Evolutionary conservation across 768 basidiomycete genomes (phyloP), one percentile per base, ranked within the genome.

Genomic region (Daedaleopsis nitida): DNA sequence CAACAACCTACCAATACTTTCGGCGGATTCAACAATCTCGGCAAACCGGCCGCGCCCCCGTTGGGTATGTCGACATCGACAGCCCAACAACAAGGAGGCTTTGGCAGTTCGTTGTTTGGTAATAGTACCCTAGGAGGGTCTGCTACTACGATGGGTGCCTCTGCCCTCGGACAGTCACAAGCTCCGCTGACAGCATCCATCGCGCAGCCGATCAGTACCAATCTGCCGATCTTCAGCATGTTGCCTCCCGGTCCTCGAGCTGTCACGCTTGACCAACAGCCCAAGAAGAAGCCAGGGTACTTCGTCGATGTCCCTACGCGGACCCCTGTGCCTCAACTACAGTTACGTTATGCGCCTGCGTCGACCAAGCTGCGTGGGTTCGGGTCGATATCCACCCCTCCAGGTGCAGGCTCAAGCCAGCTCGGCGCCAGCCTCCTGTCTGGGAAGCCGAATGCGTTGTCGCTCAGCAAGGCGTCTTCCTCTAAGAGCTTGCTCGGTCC

Each of bases 161-260:
- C 70, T 48, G 74, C 76, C 56, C 75, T 78, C n/a, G 83, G 51
- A 32, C 65, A 66, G 38, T 67, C 66, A 12, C 73, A 71, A 74
- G 85, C 85, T 39, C 73, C 81, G 0, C 77, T 96, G 55, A 90
- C 88, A 10, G 91, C 94, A 1, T 95, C 95, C 19, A 92, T 98
- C 69, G 88, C 91, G 27, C 91, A 96, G 72, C 92, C 92, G 9
- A 87, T 94, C 64, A 84, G 83, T 35, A 79, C 84, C 52, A 87
- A 88, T 62, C 72, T 91, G 54, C 87, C 87, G 5, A 87, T 90
- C 53, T 92, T 88, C 71, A 85, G 83, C 55, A 80, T 92, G 81
- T 83, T 92, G 35, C 87, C 88, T 21, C 83, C 88, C 13, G 85
- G 87, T 42, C 89, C 85, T 27, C 90, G 82, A 52, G 81, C 83